phyloP scores from a whole-genome alignment of 495 filamentous ascomycete species.

The Elaphomyces granulatus region DNA sequence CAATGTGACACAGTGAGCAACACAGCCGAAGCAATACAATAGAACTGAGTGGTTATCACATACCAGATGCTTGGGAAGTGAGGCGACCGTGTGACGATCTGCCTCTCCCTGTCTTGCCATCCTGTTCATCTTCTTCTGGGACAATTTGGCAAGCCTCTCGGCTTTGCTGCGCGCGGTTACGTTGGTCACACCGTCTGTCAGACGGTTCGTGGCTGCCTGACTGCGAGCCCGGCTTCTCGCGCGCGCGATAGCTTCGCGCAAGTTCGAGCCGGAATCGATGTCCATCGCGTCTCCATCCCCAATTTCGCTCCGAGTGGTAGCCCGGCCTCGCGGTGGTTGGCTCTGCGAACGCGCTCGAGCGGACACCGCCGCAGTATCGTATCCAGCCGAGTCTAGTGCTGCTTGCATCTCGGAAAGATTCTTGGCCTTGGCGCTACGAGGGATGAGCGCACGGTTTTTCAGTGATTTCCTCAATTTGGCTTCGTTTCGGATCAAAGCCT shows the following conservation, averaged over 20 bases:
- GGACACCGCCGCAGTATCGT: conserved; percentile 61
- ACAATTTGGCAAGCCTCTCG: conserved; percentile 70
- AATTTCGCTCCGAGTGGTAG: conserved; percentile 37
- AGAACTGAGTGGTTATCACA: conserved; percentile 16
- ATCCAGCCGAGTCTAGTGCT: conserved; percentile 68
- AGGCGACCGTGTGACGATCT: conserved; percentile 74
- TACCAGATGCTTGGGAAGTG: conserved; percentile 86
- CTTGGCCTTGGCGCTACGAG: conserved; percentile 56
- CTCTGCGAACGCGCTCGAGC: conserved; percentile 55
- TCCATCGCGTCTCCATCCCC: conserved; percentile 70
- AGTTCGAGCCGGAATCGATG: conserved; percentile 45
- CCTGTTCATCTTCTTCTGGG: conserved; percentile 96
- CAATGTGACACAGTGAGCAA: conserved; percentile 4
- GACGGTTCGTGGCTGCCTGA: conserved; percentile 61
- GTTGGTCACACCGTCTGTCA: conserved; percentile 54
- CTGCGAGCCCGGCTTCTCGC: conserved; percentile 69
- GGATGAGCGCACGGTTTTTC: conserved; percentile 90
- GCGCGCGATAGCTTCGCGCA: conserved; percentile 45
- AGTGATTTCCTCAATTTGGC: conserved; percentile 81
- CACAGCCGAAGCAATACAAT: background rate
- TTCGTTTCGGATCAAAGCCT: conserved; percentile 74
- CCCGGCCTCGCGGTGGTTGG: conserved; percentile 46
- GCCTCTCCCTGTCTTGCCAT: conserved; percentile 94
- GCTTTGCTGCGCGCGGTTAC: conserved; percentile 51
- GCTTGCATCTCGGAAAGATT: conserved; percentile 73